These are phyloP conservation scores for Guillardia theta DNA, from an alignment of 78 protist species.

Conservation along the genomic window DNA sequence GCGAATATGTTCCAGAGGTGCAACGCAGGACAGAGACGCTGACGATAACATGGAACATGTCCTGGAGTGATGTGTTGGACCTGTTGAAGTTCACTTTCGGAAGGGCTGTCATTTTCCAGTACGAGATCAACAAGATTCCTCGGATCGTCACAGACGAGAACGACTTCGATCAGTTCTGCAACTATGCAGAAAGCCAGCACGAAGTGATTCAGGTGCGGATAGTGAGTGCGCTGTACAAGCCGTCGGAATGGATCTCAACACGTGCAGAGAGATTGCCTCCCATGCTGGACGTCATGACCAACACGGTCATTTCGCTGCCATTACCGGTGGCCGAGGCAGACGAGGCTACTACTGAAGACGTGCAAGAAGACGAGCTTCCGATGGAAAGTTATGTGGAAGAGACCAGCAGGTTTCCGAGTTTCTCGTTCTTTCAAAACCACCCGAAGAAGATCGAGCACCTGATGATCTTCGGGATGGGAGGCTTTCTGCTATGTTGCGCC, in stretches of 20 bases:
- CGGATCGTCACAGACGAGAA: not conserved
- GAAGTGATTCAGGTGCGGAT: not conserved
- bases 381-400: no score
- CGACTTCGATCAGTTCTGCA: not conserved
- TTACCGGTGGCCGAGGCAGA: not conserved
- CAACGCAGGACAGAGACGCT: no score
- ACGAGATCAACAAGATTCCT: not conserved
- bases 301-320: not conserved
- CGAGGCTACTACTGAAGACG: not conserved
- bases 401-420: no score
- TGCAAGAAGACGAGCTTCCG: not conserved
- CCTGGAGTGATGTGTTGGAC: not conserved
- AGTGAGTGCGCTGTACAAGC: not conserved
- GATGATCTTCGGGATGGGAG: not conserved
- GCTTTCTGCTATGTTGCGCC: not conserved
- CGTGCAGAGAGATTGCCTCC: not conserved
- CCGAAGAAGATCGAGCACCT: no score
- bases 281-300: not conserved
- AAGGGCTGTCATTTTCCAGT: not conserved
- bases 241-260: not conserved
- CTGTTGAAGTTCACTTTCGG: not conserved
- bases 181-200: not conserved
- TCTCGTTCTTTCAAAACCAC: no score
- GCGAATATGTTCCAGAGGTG: no score
- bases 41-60: not conserved